Conservation (phyloP, 164 flowering plant species). For the Litsea cubeba region DNA sequence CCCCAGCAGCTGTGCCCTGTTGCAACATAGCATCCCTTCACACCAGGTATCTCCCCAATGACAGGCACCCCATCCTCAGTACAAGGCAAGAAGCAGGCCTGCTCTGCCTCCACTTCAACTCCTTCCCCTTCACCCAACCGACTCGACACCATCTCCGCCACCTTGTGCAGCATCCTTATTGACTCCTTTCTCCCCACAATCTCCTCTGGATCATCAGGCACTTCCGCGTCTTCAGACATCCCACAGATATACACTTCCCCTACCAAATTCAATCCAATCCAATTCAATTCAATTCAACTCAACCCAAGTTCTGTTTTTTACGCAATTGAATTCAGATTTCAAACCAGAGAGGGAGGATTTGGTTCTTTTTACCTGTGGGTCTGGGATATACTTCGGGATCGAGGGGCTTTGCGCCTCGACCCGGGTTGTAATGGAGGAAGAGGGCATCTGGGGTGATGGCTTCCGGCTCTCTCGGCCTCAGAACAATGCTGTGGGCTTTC, state of each 20-base stretch:
- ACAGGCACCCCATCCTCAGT: constrained; percentile 67
- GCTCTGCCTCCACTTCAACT: constrained; percentile 71
- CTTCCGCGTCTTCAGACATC: constrained; percentile 63
- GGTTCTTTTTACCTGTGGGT: constrained; percentile 51
- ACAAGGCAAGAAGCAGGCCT: constrained; percentile 87
- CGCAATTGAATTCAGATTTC: neutral
- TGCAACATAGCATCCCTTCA: constrained; percentile 81
- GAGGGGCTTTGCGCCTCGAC: constrained; percentile 48
- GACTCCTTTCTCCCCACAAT: constrained; percentile 53
- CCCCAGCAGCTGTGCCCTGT: constrained; percentile 99
- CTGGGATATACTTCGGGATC: constrained; percentile 91
- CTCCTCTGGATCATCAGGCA: constrained; percentile 79
- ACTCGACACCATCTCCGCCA: constrained; percentile 74
- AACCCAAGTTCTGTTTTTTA: neutral
- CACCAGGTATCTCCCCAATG: constrained; percentile 72
- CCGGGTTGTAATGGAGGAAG: constrained; percentile 51
- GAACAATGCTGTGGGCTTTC: constrained; percentile 83
- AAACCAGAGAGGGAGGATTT: neutral
- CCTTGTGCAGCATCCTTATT: constrained; percentile 55
- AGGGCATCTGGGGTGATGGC: constrained; percentile 81
- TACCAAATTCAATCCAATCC: constrained; percentile 12
- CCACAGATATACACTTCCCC: constrained; percentile 95
- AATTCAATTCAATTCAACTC: neutral
- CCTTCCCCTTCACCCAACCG: constrained; percentile 50
- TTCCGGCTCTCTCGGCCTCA: constrained; percentile 57